Percentiles rank a stretch among this genome's conserved stretches.
Evolutionary conservation across 441 rosid genomes (phyloP).

Genomic region (Gossypium schwendimanii): DNA sequence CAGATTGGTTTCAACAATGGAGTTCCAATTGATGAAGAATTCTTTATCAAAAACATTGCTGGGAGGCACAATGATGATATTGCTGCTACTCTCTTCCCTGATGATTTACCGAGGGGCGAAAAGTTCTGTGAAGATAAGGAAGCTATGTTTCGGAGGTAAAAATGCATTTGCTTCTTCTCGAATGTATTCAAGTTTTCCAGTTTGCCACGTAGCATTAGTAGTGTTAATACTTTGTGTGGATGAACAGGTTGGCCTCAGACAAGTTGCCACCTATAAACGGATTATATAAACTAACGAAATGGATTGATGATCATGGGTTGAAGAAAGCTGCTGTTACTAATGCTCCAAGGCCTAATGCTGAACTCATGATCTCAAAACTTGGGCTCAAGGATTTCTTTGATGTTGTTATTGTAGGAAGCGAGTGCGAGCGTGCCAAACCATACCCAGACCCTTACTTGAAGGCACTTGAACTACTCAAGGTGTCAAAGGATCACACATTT

Average conservation of each 20-base stretch:
- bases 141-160: constrained; percentile 67
- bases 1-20: constrained; percentile 87
- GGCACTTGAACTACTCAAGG: constrained; percentile 66
- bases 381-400: constrained; percentile 73
- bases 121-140: constrained; percentile 67
- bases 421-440: constrained; percentile 80
- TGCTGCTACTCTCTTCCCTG: constrained; percentile 58
- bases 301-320: constrained; percentile 76
- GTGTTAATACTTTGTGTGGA: neutral
- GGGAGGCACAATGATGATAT: constrained; percentile 78
- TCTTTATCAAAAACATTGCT: constrained; percentile 54
- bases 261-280: constrained; percentile 55
- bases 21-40: constrained; percentile 71
- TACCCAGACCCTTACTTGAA: constrained; percentile 80
- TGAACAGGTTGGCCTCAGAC: constrained; percentile 58
- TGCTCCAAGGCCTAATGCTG: constrained; percentile 84
- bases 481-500: constrained; percentile 69
- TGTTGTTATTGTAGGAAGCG: constrained; percentile 60
- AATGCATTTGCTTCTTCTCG: neutral
- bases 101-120: constrained; percentile 58
- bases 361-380: constrained; percentile 64
- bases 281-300: constrained; percentile 62
- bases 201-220: neutral
- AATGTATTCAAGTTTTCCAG: neutral
- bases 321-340: constrained; percentile 92